Conservation (phyloP, 1,284 basidiomycete genomes). For the Tilletiopsis washingtonensis region DNA sequence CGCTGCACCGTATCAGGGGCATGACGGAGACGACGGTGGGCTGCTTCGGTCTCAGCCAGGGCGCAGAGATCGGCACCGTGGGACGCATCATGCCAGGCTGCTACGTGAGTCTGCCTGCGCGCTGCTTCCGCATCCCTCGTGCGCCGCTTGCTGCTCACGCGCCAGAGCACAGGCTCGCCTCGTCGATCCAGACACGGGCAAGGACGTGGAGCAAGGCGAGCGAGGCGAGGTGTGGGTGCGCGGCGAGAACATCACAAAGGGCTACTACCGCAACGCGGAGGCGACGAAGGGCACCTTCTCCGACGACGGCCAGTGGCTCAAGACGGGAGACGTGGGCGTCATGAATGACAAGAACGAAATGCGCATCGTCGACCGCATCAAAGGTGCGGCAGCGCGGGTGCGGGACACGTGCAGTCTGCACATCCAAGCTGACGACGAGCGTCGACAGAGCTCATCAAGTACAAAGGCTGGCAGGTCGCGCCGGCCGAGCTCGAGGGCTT, state of each 20-base stretch:
- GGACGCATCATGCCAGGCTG: constrained; percentile 17
- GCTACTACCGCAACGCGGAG: constrained; percentile 18
- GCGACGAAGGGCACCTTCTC: constrained; percentile 61
- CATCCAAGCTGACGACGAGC: not conserved
- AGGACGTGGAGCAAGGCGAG: constrained; percentile 11
- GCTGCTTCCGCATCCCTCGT: too few species aligned
- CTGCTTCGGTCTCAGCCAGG: constrained; percentile 10
- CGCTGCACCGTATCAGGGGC: too few species aligned
- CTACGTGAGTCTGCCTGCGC: constrained; percentile 10
- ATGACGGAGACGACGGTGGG: constrained; percentile 29
- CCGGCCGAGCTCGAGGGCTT: constrained; percentile 17
- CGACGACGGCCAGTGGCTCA: constrained; percentile 26
- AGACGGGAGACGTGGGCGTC: constrained; percentile 35
- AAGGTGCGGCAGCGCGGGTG: constrained; percentile 1
- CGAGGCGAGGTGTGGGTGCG: constrained; percentile 22
- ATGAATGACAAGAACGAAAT: constrained; percentile 15
- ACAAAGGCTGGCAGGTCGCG: constrained; percentile 38
- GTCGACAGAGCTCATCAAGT: constrained; percentile 29
- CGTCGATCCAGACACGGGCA: constrained; percentile 15
- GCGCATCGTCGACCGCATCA: constrained; percentile 32
- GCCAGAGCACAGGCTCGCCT: not conserved
- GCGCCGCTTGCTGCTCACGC: too few species aligned
- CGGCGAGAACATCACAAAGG: constrained; percentile 19
- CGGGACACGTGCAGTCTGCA: not conserved
- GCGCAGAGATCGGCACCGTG: constrained; percentile 13